Percentiles rank a stretch among this genome's conserved stretches.
Evolutionary conservation across 225 moss, liverwort and hornwort species (phyloP).

Genomic region (Neckera pumila): DNA sequence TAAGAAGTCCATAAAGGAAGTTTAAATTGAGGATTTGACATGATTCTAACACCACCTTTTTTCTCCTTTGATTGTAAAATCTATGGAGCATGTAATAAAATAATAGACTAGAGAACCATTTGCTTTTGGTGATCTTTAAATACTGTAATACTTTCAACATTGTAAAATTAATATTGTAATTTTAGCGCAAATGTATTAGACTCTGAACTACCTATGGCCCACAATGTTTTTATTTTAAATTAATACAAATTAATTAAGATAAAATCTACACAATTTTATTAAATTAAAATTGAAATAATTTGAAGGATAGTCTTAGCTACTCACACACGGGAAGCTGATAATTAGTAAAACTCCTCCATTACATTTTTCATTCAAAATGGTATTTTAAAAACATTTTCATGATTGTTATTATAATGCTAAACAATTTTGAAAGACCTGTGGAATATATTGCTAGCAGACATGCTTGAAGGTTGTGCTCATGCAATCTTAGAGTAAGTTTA

Average conservation of each 20-base stretch:
- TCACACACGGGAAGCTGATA: accelerated
- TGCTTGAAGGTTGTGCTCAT: no score
- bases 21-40: neutral
- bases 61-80: neutral
- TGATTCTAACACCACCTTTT: no score
- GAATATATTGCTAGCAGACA: no score
- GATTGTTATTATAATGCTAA: neutral
- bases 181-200: neutral
- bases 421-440: no score
- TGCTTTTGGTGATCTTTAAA: neutral
- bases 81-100: neutral
- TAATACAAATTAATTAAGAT: neutral
- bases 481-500: no score
- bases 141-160: no score
- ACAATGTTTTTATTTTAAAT: neutral
- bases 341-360: neutral
- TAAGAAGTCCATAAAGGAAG: neutral
- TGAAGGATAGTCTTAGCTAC: neutral
- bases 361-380: neutral
- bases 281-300: neutral
- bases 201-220: neutral
- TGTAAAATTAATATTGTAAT: neutral
- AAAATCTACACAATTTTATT: neutral
- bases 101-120: neutral
- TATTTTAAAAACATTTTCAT: neutral